Evolutionary conservation across 148 eudicot genomes (phyloP).

Genomic region (Tetragonia tetragonoides): DNA sequence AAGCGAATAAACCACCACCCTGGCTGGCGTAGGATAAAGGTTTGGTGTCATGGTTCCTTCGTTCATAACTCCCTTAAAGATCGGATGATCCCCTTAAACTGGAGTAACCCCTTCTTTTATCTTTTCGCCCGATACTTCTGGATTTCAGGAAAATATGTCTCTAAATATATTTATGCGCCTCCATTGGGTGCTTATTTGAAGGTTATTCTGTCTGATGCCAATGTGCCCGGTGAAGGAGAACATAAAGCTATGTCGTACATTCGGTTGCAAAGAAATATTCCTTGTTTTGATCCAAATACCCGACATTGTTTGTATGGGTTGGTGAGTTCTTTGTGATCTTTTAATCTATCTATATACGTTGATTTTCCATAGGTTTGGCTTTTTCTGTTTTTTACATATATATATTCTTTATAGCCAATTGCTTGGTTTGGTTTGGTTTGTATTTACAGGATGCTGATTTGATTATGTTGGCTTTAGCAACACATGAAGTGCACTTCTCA

Average conservation of each 20-base stretch:
- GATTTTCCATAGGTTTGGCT: neutral
- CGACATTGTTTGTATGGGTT: constrained; percentile 94
- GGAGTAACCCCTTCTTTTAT: constrained; percentile 58
- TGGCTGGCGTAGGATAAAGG: constrained; percentile 88
- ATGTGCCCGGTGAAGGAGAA: constrained; percentile 99
- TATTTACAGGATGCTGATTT: constrained; percentile 88
- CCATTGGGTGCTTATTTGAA: constrained; percentile 74
- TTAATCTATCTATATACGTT: neutral
- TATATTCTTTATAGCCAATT: constrained; percentile 11
- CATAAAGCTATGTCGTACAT: constrained; percentile 97
- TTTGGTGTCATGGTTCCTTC: constrained; percentile 32
- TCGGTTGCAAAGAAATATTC: constrained; percentile 81
- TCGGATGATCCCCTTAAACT: constrained; percentile 39
- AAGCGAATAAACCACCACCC: constrained; percentile 67
- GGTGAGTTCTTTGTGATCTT: constrained; percentile 46
- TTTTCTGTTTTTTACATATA: neutral
- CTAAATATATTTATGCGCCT: constrained; percentile 49
- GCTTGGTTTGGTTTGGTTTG: constrained; percentile 23
- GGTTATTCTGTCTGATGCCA: constrained; percentile 98
- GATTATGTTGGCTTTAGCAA: constrained; percentile 92
- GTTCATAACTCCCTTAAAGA: constrained; percentile 23
- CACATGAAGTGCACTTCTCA: constrained; percentile 96
- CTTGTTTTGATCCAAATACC: constrained; percentile 94
- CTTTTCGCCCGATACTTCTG: constrained; percentile 32
- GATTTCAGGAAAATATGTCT: constrained; percentile 48